phyloP scores from a whole-genome alignment of 1,139 yeast genomes.

The Candida pseudoviswanathii region DNA sequence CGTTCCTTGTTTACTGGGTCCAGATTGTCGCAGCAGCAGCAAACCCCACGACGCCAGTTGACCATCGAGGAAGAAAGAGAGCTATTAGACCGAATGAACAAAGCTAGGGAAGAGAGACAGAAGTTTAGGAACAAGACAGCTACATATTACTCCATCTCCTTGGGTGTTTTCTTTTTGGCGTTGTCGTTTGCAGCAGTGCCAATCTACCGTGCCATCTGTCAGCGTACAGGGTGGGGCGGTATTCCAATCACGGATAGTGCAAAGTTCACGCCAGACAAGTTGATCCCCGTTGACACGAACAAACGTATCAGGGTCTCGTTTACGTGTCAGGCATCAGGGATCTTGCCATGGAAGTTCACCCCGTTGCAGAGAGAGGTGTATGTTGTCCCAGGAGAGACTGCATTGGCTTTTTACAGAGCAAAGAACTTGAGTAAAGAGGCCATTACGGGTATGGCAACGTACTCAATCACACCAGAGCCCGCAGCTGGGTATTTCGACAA shows the following conservation, averaged over 20 bases:
- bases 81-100: constrained; percentile 18
- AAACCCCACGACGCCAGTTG: constrained; percentile 2
- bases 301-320: constrained; percentile 80
- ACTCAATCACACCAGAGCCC: constrained; percentile 93
- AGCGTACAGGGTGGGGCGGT: constrained; percentile 96
- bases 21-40: constrained; percentile 5
- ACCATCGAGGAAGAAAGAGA: constrained; percentile 18
- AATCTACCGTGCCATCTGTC: constrained; percentile 86
- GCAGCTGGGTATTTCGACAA: constrained; percentile 96
- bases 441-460: constrained; percentile 97
- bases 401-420: constrained; percentile 93
- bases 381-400: constrained; percentile 97
- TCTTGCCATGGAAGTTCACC: constrained; percentile 92
- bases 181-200: constrained; percentile 93
- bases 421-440: constrained; percentile 84
- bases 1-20: background rate
- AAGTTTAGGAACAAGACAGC: constrained; percentile 50
- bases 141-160: constrained; percentile 70
- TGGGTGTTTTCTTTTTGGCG: constrained; percentile 74
- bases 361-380: constrained; percentile 95
- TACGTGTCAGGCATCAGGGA: constrained; percentile 89
- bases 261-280: constrained; percentile 81
- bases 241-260: constrained; percentile 84
- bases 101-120: constrained; percentile 32
- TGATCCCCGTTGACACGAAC: constrained; percentile 86